Evolutionary conservation across 2,329 filamentous ascomycete genomes (phyloP).

Genomic region (Lojkania enalia): DNA sequence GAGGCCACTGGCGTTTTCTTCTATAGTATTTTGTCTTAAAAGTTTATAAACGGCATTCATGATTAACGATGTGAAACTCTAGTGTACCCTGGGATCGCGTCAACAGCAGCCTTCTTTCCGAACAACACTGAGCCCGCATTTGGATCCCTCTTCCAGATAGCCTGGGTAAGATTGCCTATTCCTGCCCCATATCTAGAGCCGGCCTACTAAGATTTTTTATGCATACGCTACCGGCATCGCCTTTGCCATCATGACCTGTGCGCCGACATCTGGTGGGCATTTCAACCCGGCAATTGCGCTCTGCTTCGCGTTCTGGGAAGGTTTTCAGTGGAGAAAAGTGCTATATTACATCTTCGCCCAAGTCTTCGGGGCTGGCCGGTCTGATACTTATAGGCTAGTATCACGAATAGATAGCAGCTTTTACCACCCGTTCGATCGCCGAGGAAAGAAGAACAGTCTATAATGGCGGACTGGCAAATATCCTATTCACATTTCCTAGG

Average conservation of each 20-base stretch:
- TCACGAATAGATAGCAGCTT: constrained; percentile 53
- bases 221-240: constrained; percentile 62
- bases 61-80: constrained; percentile 7
- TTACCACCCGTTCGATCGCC: constrained; percentile 45
- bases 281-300: constrained; percentile 56
- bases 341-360: constrained; percentile 61
- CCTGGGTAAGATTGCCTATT: constrained; percentile 34
- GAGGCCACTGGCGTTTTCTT: constrained; percentile 63
- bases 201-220: no score
- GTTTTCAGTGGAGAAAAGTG: constrained; percentile 62
- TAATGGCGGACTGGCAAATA: constrained; percentile 57
- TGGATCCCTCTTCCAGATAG: constrained; percentile 60
- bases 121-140: constrained; percentile 50
- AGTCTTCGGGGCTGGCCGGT: constrained; percentile 59
- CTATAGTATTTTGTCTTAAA: constrained; percentile 48
- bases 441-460: constrained; percentile 47
- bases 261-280: constrained; percentile 58
- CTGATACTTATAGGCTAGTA: constrained; percentile 61
- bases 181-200: no score
- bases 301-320: constrained; percentile 55
- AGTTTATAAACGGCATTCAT: neutral
- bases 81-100: constrained; percentile 56
- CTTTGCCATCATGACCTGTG: constrained; percentile 62
- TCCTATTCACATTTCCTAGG: constrained; percentile 59
- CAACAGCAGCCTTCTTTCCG: constrained; percentile 56